A percentile compares a stretch with the other conserved stretches of the same genome.
Evolutionary conservation across 495 filamentous ascomycete genomes (phyloP).

Genomic region (Clohesyomyces aquaticus): DNA sequence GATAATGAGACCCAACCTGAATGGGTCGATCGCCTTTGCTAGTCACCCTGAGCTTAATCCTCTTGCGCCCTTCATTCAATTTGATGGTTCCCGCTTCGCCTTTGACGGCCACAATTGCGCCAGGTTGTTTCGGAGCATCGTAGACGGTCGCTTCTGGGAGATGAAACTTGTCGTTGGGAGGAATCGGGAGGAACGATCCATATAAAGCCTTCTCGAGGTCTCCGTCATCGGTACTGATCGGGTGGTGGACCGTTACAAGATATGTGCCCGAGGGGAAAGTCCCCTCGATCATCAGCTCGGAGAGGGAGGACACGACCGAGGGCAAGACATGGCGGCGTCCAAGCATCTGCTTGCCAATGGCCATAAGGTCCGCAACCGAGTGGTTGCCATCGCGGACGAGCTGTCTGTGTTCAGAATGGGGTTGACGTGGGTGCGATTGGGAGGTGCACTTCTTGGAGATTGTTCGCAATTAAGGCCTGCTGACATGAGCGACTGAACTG

Average conservation of each 20-base stretch:
- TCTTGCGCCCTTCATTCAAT: conserved; percentile 74
- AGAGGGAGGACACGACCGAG: conserved; percentile 72
- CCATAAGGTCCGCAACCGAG: conserved; percentile 90
- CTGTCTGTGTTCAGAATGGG: conserved; percentile 46
- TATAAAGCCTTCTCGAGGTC: conserved; percentile 85
- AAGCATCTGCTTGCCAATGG: conserved; percentile 85
- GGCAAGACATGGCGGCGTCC: conserved; percentile 93
- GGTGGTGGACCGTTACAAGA: conserved; percentile 91
- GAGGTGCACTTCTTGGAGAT: conserved; percentile 76
- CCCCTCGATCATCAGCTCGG: conserved; percentile 89
- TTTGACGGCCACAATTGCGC: conserved; percentile 75
- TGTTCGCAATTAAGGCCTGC: conserved; percentile 86
- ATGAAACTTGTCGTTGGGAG: conserved; percentile 64
- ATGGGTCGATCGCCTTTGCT: conserved; percentile 91
- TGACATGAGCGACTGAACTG: conserved; percentile 7
- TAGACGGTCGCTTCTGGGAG: conserved; percentile 64
- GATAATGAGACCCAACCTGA: conserved; percentile 94
- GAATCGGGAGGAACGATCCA: conserved; percentile 88
- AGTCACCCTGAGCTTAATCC: conserved; percentile 74
- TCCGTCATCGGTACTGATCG: conserved; percentile 84
- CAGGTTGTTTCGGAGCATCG: conserved; percentile 69
- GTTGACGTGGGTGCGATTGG: neutral
- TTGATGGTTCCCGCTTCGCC: conserved; percentile 57
- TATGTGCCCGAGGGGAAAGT: conserved; percentile 92
- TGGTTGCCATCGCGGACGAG: conserved; percentile 97